Conservation (phyloP, 2,329 filamentous ascomycete genomes). For the Colletotrichum eleusines region DNA sequence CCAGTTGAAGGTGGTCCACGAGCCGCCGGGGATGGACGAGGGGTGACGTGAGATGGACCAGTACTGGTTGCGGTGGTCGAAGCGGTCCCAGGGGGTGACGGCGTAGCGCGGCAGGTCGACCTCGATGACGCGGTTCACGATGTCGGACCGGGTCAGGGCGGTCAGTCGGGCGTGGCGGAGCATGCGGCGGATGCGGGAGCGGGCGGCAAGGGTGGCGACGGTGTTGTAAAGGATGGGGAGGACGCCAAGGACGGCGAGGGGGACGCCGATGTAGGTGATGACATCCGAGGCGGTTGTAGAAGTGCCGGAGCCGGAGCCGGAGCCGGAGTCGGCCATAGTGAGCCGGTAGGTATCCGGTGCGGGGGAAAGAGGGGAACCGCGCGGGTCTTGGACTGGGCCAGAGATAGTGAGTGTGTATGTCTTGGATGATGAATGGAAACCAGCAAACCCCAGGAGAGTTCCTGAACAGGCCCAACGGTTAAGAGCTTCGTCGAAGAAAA, state of each 20-base stretch:
- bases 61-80: slow-evolving; percentile 65
- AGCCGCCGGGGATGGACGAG: slow-evolving; percentile 68
- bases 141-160: slow-evolving; percentile 71
- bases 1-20: slow-evolving; percentile 77
- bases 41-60: slow-evolving; percentile 66
- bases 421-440: background rate
- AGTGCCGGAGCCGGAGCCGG: background rate
- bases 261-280: slow-evolving; percentile 48
- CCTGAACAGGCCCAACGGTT: background rate
- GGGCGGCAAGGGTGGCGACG: slow-evolving; percentile 68
- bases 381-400: too few relatives aligned
- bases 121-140: slow-evolving; percentile 75
- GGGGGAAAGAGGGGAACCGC: too few relatives aligned
- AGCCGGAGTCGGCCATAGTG: slow-evolving; percentile 17
- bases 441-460: background rate
- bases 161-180: slow-evolving; percentile 68
- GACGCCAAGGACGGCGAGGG: slow-evolving; percentile 69
- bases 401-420: background rate
- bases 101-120: slow-evolving; percentile 75
- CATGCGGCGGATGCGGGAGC: slow-evolving; percentile 70
- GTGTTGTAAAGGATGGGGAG: slow-evolving; percentile 77
- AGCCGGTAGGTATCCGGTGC: background rate
- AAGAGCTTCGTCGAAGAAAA: background rate
- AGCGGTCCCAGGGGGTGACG: slow-evolving; percentile 70
- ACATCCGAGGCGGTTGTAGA: slow-evolving; percentile 23